These are phyloP conservation scores for Raffaelea deltoideospora DNA, from an alignment of 2,329 filamentous ascomycete species.

Conservation along the genomic window DNA sequence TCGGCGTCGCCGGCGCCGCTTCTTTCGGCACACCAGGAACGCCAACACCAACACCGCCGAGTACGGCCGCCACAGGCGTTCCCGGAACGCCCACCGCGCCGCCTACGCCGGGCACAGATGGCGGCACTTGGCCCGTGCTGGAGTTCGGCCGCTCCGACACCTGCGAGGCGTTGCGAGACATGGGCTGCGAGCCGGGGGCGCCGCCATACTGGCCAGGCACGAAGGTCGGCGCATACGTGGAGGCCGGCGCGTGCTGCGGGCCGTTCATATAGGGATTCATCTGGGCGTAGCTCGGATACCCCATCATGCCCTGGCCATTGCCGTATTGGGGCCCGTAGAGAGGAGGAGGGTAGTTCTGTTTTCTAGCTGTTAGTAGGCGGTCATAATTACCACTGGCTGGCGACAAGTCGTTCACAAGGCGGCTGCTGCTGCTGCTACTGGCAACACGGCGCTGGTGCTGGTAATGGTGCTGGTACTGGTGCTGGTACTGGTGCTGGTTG, in stretches of 20 bases:
- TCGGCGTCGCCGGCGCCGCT: slow-evolving; percentile 21
- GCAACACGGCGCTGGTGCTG: too few relatives aligned
- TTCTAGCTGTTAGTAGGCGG: slow-evolving; percentile 52
- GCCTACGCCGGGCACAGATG: slow-evolving; percentile 43
- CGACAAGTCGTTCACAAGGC: slow-evolving; percentile 43
- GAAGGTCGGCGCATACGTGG: slow-evolving; percentile 34
- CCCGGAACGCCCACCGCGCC: too few relatives aligned
- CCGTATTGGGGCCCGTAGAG: slow-evolving; percentile 34
- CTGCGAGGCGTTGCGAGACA: slow-evolving; percentile 77
- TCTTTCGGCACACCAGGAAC: too few relatives aligned
- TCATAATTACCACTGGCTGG: slow-evolving; percentile 59
- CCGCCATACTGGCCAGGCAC: slow-evolving; percentile 16
- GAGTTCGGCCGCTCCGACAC: slow-evolving; percentile 51
- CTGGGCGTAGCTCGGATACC: slow-evolving; percentile 19
- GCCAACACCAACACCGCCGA: too few relatives aligned
- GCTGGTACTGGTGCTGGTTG: not conserved
- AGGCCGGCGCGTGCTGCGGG: slow-evolving; percentile 27
- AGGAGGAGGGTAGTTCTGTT: slow-evolving; percentile 45
- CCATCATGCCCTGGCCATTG: slow-evolving; percentile 22
- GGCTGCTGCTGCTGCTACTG: too few relatives aligned
- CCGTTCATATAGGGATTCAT: slow-evolving; percentile 20
- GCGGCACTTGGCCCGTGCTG: slow-evolving; percentile 49
- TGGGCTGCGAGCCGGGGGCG: slow-evolving; percentile 43
- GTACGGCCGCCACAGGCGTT: too few relatives aligned
- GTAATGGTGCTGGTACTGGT: too few relatives aligned